phyloP scores from a whole-genome alignment of 225 moss, liverwort and hornwort species.

The Bryoerythrophyllum caledonicum region DNA sequence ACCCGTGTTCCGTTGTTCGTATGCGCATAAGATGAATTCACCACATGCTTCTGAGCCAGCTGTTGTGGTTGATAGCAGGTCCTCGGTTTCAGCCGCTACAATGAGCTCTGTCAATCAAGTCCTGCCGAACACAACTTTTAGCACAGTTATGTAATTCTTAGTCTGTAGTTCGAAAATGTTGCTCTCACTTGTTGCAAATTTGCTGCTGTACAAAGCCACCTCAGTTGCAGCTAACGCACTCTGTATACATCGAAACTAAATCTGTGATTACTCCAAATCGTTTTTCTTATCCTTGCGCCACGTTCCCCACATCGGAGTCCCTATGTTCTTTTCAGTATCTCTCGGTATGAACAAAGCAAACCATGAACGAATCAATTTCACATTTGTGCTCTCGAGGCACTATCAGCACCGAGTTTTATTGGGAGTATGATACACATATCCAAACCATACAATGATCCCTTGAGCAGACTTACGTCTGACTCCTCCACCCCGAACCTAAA shows the following conservation, averaged over 20 bases:
- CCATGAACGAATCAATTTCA: neutral
- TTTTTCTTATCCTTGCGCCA: neutral
- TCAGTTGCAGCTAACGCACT: neutral
- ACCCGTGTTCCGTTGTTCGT: neutral
- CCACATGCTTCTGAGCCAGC: neutral
- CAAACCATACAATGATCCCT: neutral
- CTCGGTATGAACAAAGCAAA: neutral
- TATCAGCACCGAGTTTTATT: neutral
- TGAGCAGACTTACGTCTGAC: neutral
- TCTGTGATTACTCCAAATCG: neutral
- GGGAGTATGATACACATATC: neutral
- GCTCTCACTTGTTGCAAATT: neutral
- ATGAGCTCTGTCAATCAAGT: neutral
- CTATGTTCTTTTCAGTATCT: neutral
- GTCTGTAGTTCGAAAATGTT: neutral
- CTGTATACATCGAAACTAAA: neutral
- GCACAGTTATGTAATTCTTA: neutral
- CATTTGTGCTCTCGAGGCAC: neutral
- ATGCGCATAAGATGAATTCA: no score
- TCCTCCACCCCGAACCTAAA: neutral
- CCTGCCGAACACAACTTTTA: neutral
- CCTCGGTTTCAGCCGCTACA: neutral
- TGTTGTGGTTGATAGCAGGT: constrained; percentile 15
- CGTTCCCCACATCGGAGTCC: neutral
- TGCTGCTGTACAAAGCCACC: neutral